Base-by-base conservation (phyloP, 371 early-diverging fungal genomes). In the Mortierella sp. region DNA sequence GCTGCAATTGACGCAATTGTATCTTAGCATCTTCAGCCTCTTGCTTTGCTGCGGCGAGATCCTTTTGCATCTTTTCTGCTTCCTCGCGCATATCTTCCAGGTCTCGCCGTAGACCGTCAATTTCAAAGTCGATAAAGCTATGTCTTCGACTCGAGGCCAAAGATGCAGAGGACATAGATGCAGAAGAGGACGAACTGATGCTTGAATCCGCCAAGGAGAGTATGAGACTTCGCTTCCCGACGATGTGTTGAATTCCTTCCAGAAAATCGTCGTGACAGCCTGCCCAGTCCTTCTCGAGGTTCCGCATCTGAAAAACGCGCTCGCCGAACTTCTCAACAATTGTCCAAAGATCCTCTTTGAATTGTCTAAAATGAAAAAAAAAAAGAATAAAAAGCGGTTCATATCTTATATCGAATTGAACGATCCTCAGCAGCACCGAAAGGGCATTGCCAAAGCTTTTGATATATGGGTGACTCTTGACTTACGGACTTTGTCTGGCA, bases 171-270 rank as follows among this genome's bases (percentile, higher is more conserved):
- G 66, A 59, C 39, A 68, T 59, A n/a, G 78, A 76, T 0, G 70
- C 60, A 8, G 78, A 49, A 1, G 70, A 69, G 0, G 78, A 70
- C 0, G 76, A 43, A 11, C 27, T 53, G 23, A 21, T 12, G 28
- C 51, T 64, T 23, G 60, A 44, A 15, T 69, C 65, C 12, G 65
- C 24, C 37, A 62, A 50, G 15, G 55, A 78, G 6, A 68, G 34
- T 8, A 72, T 70, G 26, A 64, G 24, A 2, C 75, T 64, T 11
- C 81, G 26, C 52, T 88, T 88, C 8, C 89, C 88, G 14, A 85
- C 82, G 66, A 89, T 87, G 19, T 87, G 84, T 32, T 86, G 85
- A 19, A 76, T 69, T 0, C 60, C 46, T 34, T 76, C 70, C 62
- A 76, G 37, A 65, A 76, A 76, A 12, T 76, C 78, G 54, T 76